Base-by-base conservation (phyloP, 192 early-diverging fungal species). In the Coemansia sp. region DNA sequence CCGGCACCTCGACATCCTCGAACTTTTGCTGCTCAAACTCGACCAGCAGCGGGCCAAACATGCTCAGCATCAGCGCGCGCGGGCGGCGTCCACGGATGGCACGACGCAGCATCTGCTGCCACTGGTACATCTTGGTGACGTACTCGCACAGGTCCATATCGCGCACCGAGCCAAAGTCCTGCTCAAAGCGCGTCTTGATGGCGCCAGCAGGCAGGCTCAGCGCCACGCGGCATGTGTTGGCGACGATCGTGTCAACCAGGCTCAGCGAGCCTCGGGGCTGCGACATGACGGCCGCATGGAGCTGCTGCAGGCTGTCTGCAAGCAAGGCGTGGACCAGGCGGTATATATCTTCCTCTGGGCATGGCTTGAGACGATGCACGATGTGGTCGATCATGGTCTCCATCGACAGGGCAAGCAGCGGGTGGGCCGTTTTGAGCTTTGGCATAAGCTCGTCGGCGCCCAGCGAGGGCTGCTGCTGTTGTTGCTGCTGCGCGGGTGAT, bases 1-100 rank as follows among this genome's bases (percentile, higher is more conserved):
- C 98, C 16, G 98, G 98, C 6, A 99, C 87, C 64, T 98, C 96
- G n/a, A 99, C 91, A 56, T 98, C 95, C 62, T 98, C 96, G 68
- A 98, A 98, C 71, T 96, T 97, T 69, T 94, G 90, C 73, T 97
- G 93, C 68, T 98, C 95, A 83, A 99, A 98, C 74, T 99, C 98
- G 9, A 91, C 93, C 50, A 99, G 74, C 81, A 95, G 97, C 46
- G 92, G 91, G 32, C 88, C 91, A 68, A 89, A 92, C 61, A 91
- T 84, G 64, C 97, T 93, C 3, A 98, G 81, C 71, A 91, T 86
- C 56, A 91, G 92, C 50, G 81, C 83, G 27, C 85, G 72, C n/a
- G 95, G 93, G 36, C 93, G 87, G 42, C 93, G 87, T 63, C 83
- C 83, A 57, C 92, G 90, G 52, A 99, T 78, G 36, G 91, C 82